Conservation (phyloP, 2,329 filamentous ascomycete genomes). For the Colletotrichum agaves region DNA sequence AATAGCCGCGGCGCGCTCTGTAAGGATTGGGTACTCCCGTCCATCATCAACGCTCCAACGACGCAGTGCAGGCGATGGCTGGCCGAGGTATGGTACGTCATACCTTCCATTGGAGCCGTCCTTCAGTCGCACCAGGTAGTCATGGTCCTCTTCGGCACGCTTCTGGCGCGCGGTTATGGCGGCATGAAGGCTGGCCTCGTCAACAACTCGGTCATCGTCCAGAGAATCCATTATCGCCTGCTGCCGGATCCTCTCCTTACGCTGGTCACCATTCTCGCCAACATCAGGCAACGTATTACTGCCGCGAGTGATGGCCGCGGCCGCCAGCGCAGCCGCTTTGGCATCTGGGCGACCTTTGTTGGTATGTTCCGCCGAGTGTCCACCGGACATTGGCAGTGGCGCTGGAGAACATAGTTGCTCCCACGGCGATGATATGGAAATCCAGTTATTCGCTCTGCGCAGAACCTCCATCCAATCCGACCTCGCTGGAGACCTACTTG, state of each 20-base stretch:
- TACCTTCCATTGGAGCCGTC: slow-evolving; percentile 40
- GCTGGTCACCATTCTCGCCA: slow-evolving; percentile 60
- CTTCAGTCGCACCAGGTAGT: slow-evolving; percentile 16
- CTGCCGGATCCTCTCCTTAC: slow-evolving; percentile 68
- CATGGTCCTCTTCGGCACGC: slow-evolving; percentile 64
- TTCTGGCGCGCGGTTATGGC: slow-evolving; percentile 71
- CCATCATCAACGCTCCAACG: slow-evolving; percentile 73
- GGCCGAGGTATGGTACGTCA: slow-evolving; percentile 19
- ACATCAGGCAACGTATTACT: slow-evolving; percentile 46
- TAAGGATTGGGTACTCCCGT: slow-evolving; percentile 75
- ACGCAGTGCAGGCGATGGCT: slow-evolving; percentile 49
- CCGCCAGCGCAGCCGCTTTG: slow-evolving; percentile 45
- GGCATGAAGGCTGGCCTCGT: slow-evolving; percentile 72
- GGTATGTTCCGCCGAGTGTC: slow-evolving; percentile 36
- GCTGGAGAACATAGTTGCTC: slow-evolving; percentile 74
- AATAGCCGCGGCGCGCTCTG: slow-evolving; percentile 75
- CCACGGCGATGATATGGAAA: slow-evolving; percentile 73
- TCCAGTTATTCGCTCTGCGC: slow-evolving; percentile 74
- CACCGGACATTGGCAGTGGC: slow-evolving; percentile 56
- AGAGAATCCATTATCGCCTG: slow-evolving; percentile 75
- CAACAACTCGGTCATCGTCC: slow-evolving; percentile 73
- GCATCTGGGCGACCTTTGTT: slow-evolving; percentile 42
- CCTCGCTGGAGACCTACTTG: slow-evolving; percentile 75
- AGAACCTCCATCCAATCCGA: slow-evolving; percentile 85
- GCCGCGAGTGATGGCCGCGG: slow-evolving; percentile 47